A percentile compares a stretch with the other conserved stretches of the same genome.
phyloP scores from a whole-genome alignment of 164 flowering plant genomes.

The Buxus sempervirens region DNA sequence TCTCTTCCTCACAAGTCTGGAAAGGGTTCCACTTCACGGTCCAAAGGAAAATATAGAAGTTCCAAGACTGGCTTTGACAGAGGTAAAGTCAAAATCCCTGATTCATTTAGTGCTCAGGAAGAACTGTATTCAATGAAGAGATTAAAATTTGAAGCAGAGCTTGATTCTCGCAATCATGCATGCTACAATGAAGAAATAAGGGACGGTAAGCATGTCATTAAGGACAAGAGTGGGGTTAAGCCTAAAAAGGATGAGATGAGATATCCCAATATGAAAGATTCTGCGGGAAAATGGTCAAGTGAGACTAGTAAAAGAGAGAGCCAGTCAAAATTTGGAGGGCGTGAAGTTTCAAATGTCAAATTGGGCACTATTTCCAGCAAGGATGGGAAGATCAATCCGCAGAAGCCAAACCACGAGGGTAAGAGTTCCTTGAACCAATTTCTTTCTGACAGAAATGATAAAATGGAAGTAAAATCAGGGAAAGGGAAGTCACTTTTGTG shows the following conservation, averaged over 20 bases:
- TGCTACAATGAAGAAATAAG: conserved; percentile 31
- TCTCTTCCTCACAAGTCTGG: conserved; percentile 42
- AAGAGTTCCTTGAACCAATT: conserved; percentile 36
- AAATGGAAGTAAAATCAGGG: conserved; percentile 25
- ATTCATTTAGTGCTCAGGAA: conserved; percentile 26
- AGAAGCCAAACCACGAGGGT: conserved; percentile 28
- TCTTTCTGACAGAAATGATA: conserved; percentile 33
- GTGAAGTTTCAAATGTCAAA: conserved; percentile 34
- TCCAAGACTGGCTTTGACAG: conserved; percentile 33
- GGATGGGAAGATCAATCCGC: conserved; percentile 24
- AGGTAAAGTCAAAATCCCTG: conserved; percentile 34
- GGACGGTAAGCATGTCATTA: conserved; percentile 31
- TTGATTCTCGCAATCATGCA: conserved; percentile 29
- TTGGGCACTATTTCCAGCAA: conserved; percentile 19
- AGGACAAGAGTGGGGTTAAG: conserved; percentile 32
- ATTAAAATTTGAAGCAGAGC: conserved; percentile 12
- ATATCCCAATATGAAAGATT: conserved; percentile 33
- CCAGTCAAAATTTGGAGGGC: conserved; percentile 25
- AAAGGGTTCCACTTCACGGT: conserved; percentile 44
- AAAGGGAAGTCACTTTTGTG: conserved; percentile 33
- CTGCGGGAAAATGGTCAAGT: conserved; percentile 27
- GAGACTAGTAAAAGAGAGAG: conserved; percentile 37
- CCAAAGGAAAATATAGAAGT: conserved; percentile 46
- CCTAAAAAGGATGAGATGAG: conserved; percentile 33
- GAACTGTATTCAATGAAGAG: conserved; percentile 16